A percentile compares a stretch with the other conserved stretches of the same genome.
Conservation (phyloP, 768 basidiomycete species). For the Coprinopsis marcescibilis region DNA sequence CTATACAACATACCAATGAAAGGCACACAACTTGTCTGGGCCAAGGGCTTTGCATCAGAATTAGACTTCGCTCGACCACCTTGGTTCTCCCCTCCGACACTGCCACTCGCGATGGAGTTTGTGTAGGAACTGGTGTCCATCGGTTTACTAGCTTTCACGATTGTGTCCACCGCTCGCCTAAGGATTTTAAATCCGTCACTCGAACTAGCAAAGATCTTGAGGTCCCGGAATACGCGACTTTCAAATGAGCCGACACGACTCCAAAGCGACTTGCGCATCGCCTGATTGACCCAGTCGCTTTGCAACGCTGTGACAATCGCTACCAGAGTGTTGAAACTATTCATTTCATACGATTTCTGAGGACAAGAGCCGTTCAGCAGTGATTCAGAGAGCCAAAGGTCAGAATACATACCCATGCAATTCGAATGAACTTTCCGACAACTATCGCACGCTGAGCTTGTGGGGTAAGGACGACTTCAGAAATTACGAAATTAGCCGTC, state of each 20-base stretch:
- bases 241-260: constrained; percentile 64
- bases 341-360: constrained; percentile 76
- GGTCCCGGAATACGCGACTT: constrained; percentile 63
- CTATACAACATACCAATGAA: constrained; percentile 59
- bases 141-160: constrained; percentile 64
- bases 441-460: constrained; percentile 59
- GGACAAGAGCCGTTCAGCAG: constrained; percentile 1
- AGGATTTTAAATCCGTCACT: constrained; percentile 72
- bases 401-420: constrained; percentile 66
- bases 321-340: constrained; percentile 73
- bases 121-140: constrained; percentile 49
- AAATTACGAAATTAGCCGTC: constrained; percentile 71
- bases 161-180: constrained; percentile 54
- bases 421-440: constrained; percentile 74
- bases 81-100: constrained; percentile 30
- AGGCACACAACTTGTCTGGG: constrained; percentile 63
- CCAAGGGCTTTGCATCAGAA: constrained; percentile 32
- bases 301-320: constrained; percentile 77
- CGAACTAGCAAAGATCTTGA: constrained; percentile 59
- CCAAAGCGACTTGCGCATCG: constrained; percentile 61
- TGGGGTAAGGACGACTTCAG: constrained; percentile 75
- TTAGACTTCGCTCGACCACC: constrained; percentile 33
- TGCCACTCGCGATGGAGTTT: constrained; percentile 44
- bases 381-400: background rate
- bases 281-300: constrained; percentile 59